Conservation (phyloP, 805 yeast genomes). For the Tetrapisispora namnaoensis region DNA sequence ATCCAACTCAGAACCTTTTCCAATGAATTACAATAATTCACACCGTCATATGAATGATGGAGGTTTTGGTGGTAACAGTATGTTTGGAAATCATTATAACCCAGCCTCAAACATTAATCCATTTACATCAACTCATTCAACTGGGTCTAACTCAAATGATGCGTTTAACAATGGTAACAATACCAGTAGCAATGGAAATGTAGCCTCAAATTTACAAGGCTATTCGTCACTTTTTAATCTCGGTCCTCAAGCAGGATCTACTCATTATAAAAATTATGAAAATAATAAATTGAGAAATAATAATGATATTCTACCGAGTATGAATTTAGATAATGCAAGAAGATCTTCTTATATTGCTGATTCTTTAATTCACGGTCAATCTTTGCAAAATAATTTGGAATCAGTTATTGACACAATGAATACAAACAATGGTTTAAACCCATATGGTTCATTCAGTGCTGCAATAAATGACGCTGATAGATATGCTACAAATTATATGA, state of each 20-base stretch:
- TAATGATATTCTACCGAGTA: not conserved
- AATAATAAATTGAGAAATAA: not conserved
- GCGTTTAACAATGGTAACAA: not conserved
- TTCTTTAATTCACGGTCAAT: constrained; percentile 34
- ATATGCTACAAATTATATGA: not conserved
- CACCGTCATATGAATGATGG: not conserved
- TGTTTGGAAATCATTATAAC: not conserved
- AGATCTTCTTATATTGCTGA: constrained; percentile 73
- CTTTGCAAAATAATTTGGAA: not conserved
- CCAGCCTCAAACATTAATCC: not conserved
- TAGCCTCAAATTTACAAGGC: not conserved
- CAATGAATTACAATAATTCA: not conserved
- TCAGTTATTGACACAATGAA: not conserved
- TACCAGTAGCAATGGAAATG: not conserved
- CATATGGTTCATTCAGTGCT: not conserved
- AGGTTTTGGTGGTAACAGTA: not conserved
- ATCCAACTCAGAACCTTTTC: constrained; percentile 16
- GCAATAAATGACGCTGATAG: not conserved
- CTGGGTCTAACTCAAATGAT: not conserved
- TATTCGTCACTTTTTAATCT: not conserved
- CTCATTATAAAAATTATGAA: not conserved
- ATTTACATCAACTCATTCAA: not conserved
- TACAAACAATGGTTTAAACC: not conserved
- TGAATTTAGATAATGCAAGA: constrained; percentile 37
- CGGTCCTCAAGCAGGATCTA: not conserved